Conservation (phyloP, 306 rosid genomes). For the Pyrus communis region DNA sequence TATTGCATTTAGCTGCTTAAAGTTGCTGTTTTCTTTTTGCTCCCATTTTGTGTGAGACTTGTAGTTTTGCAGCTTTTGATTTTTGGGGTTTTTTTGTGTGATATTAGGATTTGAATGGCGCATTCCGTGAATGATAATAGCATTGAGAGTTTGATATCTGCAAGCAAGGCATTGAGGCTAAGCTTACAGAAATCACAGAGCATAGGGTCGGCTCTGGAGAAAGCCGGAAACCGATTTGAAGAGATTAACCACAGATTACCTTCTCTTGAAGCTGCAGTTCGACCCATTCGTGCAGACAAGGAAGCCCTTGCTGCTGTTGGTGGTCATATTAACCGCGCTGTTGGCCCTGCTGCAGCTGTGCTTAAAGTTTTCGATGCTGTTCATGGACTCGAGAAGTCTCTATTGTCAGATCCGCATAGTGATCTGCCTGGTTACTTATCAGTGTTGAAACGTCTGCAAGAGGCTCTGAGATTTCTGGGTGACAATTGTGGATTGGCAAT, state of each 20-base stretch:
- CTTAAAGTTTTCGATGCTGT: constrained; percentile 96
- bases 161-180: constrained; percentile 63
- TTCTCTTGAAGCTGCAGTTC: constrained; percentile 66
- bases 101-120: constrained; percentile 47
- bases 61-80: constrained; percentile 14
- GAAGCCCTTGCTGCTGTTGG: constrained; percentile 89
- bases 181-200: constrained; percentile 75
- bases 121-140: constrained; percentile 30
- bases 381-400: constrained; percentile 90
- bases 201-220: constrained; percentile 59
- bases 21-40: background rate
- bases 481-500: constrained; percentile 87
- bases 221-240: constrained; percentile 74
- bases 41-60: background rate
- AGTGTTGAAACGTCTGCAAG: constrained; percentile 83
- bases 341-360: constrained; percentile 96
- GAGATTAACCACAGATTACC: constrained; percentile 73
- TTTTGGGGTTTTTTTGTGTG: constrained; percentile 1
- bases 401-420: constrained; percentile 69
- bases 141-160: constrained; percentile 54
- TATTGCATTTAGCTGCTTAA: background rate
- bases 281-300: constrained; percentile 83
- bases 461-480: constrained; percentile 82
- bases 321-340: constrained; percentile 94
- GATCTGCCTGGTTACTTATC: constrained; percentile 84